phyloP scores from a whole-genome alignment of 257 asterid genomes.

The Nicotiana obtusifolia region DNA sequence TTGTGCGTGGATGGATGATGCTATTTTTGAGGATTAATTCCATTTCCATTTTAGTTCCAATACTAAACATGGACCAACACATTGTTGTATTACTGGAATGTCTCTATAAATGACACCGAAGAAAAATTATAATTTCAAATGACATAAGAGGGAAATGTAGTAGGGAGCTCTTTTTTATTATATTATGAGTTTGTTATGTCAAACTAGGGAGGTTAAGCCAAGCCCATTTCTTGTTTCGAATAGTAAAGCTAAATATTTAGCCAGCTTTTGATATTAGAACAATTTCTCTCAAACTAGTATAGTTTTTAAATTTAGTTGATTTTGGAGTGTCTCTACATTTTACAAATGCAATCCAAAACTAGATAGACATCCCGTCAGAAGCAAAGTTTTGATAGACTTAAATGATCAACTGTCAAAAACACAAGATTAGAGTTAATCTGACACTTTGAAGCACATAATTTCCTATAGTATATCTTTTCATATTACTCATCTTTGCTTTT shows the following conservation, averaged over 20 bases:
- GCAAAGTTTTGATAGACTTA: not conserved
- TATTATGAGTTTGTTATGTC: not conserved
- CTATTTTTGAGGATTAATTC: too few relatives aligned
- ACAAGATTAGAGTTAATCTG: not conserved
- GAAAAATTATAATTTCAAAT: too few relatives aligned
- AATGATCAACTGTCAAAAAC: not conserved
- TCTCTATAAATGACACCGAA: not conserved
- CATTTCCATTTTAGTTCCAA: too few relatives aligned
- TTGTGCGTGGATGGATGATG: too few relatives aligned
- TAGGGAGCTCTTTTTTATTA: not conserved
- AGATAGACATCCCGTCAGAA: not conserved
- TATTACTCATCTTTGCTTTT: not conserved
- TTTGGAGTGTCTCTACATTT: not conserved
- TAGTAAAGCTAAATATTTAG: not conserved
- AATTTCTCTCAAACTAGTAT: too few relatives aligned
- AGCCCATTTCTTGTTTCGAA: not conserved
- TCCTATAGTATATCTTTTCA: not conserved
- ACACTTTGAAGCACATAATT: not conserved
- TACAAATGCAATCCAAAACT: not conserved
- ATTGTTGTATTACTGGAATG: too few relatives aligned
- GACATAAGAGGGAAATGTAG: not conserved
- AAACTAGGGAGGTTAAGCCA: not conserved
- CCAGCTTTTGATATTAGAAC: not conserved
- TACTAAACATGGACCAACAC: too few relatives aligned
- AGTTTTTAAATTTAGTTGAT: too few relatives aligned